These are phyloP conservation scores for Aethionema arabicum DNA, from an alignment of 345 rosid genomes.

Conservation along the genomic window DNA sequence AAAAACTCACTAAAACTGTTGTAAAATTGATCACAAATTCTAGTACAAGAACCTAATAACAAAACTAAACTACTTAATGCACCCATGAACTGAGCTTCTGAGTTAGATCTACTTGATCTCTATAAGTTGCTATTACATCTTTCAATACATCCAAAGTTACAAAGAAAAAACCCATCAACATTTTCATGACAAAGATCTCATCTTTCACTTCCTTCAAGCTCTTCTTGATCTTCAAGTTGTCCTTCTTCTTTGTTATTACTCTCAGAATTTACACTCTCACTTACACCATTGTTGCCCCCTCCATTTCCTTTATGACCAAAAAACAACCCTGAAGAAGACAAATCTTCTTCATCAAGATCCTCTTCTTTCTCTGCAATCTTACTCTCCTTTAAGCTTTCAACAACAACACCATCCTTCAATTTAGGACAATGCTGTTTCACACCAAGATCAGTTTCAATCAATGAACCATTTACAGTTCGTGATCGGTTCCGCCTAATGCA, in stretches of 20 bases:
- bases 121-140: constrained; percentile 17
- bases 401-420: constrained; percentile 58
- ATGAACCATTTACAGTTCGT: constrained; percentile 37
- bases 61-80: constrained; percentile 13
- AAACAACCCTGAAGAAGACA: constrained; percentile 65
- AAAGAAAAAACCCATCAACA: constrained; percentile 3
- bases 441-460: constrained; percentile 53
- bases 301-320: constrained; percentile 40
- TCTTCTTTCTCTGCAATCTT: constrained; percentile 69
- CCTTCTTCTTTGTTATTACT: constrained; percentile 69
- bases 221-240: constrained; percentile 88
- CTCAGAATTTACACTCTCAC: constrained; percentile 64
- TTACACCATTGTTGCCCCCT: constrained; percentile 43
- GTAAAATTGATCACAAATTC: constrained; percentile 7
- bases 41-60: constrained; percentile 21
- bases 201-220: constrained; percentile 67
- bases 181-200: not conserved
- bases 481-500: constrained; percentile 42
- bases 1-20: constrained; percentile 4
- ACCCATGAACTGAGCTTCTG: constrained; percentile 22
- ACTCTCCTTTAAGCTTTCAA: constrained; percentile 48
- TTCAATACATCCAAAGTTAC: not conserved
- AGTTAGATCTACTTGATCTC: constrained; percentile 28
- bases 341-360: constrained; percentile 73
- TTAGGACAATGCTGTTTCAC: constrained; percentile 62